Percentiles rank a stretch among this genome's conserved stretches.
Conservation (phyloP, 192 early-diverging fungal genomes). For the Haplosporangium gracile region DNA sequence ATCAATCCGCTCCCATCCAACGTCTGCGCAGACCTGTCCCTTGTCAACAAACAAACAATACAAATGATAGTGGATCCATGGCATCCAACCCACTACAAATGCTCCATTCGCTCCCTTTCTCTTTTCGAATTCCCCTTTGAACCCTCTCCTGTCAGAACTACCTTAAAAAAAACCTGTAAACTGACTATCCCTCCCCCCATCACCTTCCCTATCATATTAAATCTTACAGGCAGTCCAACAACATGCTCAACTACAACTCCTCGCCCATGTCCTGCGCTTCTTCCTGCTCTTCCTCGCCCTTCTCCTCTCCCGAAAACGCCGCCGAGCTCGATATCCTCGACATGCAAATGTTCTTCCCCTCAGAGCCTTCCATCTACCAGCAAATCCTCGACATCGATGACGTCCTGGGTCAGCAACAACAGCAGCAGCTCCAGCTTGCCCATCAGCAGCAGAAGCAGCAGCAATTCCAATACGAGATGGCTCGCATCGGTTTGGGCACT, state of each 20-base stretch:
- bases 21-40: background rate
- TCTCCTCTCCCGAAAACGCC: slow-evolving; percentile 42
- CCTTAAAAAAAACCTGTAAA: background rate
- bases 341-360: slow-evolving; percentile 48
- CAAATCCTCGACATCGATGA: slow-evolving; percentile 45
- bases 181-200: background rate
- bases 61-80: background rate
- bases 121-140: too few relatives aligned
- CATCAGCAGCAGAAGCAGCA: slow-evolving; percentile 33
- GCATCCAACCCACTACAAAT: background rate
- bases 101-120: background rate
- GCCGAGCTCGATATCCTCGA: slow-evolving; percentile 44
- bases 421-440: slow-evolving; percentile 22
- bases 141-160: background rate
- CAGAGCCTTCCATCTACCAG: slow-evolving; percentile 40
- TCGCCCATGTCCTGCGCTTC: slow-evolving; percentile 50
- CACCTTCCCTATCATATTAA: background rate
- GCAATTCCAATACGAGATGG: slow-evolving; percentile 19
- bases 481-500: slow-evolving; percentile 39
- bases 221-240: slow-evolving; percentile 33
- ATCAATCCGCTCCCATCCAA: background rate
- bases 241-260: slow-evolving; percentile 13
- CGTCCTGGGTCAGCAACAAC: slow-evolving; percentile 8
- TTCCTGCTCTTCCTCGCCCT: slow-evolving; percentile 49
- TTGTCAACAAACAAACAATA: too few relatives aligned